These are phyloP conservation scores for Globisporangium perplexum DNA, from an alignment of 352 stramenopile genomes.

Conservation along the genomic window DNA sequence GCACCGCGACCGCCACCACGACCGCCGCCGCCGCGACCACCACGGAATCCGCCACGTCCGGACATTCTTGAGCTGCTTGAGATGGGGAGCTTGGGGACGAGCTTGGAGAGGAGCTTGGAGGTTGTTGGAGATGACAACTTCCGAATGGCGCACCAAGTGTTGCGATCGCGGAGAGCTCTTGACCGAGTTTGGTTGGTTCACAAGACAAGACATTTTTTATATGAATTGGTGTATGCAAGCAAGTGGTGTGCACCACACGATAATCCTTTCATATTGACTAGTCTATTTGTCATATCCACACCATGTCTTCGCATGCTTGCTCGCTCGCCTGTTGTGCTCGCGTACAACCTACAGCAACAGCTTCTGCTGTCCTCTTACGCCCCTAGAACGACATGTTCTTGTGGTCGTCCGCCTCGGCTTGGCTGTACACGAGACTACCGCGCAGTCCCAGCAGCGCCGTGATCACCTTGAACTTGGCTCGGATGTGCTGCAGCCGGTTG, in stretches of 20 bases:
- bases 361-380: background rate
- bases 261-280: no score
- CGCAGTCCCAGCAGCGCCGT: constrained; percentile 51
- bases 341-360: background rate
- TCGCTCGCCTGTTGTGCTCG: constrained; percentile 4
- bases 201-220: no score
- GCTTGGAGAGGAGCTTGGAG: constrained; percentile 9
- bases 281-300: no score
- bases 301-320: no score
- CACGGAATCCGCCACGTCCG: constrained; percentile 22
- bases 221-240: no score
- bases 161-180: no score
- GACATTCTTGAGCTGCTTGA: constrained; percentile 13
- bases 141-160: background rate
- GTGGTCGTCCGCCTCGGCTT: constrained; percentile 61
- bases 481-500: constrained; percentile 59
- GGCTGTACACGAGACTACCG: constrained; percentile 53
- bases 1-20: constrained; percentile 38
- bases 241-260: no score
- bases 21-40: constrained; percentile 41
- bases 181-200: background rate
- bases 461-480: constrained; percentile 83
- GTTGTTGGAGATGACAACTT: constrained; percentile 3
- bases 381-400: constrained; percentile 82
- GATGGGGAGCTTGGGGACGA: background rate